Percentiles rank a stretch among this genome's conserved stretches.
Evolutionary conservation across 768 basidiomycete genomes (phyloP).

Genomic region (Podaxis sp.): DNA sequence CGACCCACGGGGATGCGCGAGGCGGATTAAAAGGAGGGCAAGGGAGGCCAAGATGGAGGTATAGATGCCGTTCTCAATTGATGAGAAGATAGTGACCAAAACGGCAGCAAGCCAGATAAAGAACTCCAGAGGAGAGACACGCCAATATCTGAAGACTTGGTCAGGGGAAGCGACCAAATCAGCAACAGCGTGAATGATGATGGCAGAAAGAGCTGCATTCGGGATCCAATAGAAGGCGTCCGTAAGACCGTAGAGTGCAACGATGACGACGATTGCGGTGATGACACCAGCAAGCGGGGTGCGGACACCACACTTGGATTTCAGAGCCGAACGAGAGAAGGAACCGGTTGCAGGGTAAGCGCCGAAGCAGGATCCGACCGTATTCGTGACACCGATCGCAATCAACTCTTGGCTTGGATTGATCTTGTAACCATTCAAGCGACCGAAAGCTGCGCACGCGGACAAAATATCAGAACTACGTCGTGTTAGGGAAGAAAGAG

Average conservation of each 20-base stretch:
- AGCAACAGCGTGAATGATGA: conserved; percentile 92
- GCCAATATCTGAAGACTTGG: conserved; percentile 87
- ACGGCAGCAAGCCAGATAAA: conserved; percentile 86
- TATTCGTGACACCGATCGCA: conserved; percentile 96
- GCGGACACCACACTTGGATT: conserved; percentile 95
- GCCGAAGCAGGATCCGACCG: conserved; percentile 81
- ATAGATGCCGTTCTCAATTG: conserved; percentile 92
- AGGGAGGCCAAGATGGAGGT: conserved; percentile 77
- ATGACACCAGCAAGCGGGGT: conserved; percentile 88
- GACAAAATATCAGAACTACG: background rate
- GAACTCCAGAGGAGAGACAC: conserved; percentile 89
- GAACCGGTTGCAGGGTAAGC: conserved; percentile 98
- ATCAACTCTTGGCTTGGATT: conserved; percentile 93
- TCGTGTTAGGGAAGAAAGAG: background rate
- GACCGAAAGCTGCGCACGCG: conserved; percentile 72
- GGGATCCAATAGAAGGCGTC: conserved; percentile 92
- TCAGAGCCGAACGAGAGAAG: conserved; percentile 96
- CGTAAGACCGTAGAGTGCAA: conserved; percentile 93
- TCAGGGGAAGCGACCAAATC: conserved; percentile 83
- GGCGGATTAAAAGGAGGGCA: conserved; percentile 75
- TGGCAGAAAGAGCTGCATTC: conserved; percentile 75
- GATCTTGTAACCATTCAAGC: conserved; percentile 92
- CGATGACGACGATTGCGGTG: conserved; percentile 83
- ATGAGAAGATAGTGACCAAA: conserved; percentile 86
- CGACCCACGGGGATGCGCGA: conserved; percentile 83